Percentiles rank a stretch among this genome's conserved stretches.
These are phyloP conservation scores for Globisporangium radiosum DNA, from an alignment of 352 stramenopile species.

Conservation along the genomic window DNA sequence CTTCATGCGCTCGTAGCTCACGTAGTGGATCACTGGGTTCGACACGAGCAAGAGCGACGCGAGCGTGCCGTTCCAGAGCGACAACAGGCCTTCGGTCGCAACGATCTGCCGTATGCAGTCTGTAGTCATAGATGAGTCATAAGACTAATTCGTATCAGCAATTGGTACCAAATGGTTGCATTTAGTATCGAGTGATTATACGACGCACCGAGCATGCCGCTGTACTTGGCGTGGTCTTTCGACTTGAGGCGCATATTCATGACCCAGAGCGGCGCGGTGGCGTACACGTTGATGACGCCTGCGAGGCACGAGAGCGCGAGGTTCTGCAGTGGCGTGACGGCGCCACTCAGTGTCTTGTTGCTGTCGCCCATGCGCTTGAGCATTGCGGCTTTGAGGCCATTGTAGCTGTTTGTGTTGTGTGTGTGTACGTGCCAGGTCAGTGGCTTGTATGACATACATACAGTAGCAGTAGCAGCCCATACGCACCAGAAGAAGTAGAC, in stretches of 20 bases:
- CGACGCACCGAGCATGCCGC: slow-evolving; percentile 25
- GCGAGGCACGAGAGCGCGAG: slow-evolving; percentile 59
- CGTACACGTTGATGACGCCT: slow-evolving; percentile 85
- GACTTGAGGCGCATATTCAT: slow-evolving; percentile 91
- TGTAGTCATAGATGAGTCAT: background rate
- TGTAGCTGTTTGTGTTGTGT: slow-evolving; percentile 31
- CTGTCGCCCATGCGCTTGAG: slow-evolving; percentile 50
- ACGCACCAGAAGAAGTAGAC: slow-evolving; percentile 85
- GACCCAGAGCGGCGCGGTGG: slow-evolving; percentile 90
- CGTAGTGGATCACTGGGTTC: slow-evolving; percentile 95
- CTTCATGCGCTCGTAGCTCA: slow-evolving; percentile 93
- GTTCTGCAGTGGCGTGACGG: slow-evolving; percentile 51
- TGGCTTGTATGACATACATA: background rate
- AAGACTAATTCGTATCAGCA: no score
- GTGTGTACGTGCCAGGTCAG: background rate
- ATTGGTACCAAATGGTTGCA: no score
- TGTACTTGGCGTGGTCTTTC: slow-evolving; percentile 64
- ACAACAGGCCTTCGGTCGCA: slow-evolving; percentile 65
- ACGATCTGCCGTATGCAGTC: slow-evolving; percentile 55
- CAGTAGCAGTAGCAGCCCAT: background rate
- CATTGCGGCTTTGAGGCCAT: slow-evolving; percentile 56
- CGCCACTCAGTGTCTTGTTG: slow-evolving; percentile 22
- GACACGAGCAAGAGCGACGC: slow-evolving; percentile 91
- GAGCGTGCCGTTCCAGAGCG: slow-evolving; percentile 90
- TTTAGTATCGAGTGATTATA: background rate